A percentile compares a stretch with the other conserved stretches of the same genome.
Conservation (phyloP, 2,329 filamentous ascomycete genomes). For the Eutypella sp. region DNA sequence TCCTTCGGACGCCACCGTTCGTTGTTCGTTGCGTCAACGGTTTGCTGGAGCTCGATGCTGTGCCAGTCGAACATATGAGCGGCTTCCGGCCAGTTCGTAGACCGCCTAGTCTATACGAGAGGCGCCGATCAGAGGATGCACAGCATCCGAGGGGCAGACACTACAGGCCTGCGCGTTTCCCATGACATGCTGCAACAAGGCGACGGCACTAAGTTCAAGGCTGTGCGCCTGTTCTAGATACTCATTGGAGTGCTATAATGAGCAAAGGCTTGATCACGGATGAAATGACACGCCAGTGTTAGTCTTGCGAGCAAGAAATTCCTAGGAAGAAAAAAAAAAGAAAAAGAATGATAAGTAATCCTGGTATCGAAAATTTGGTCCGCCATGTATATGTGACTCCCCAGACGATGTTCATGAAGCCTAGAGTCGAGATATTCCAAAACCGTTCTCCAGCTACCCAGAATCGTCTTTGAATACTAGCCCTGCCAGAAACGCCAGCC, state of each 20-base stretch:
- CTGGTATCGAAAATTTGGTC: not conserved
- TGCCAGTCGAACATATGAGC: conserved; percentile 22
- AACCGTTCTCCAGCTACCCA: not conserved
- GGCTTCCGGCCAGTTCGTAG: conserved; percentile 11
- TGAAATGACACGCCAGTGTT: not conserved
- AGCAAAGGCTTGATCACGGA: not conserved
- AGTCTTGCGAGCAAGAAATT: not conserved
- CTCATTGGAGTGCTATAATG: not conserved
- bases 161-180: conserved; percentile 14
- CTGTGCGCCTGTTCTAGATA: not conserved
- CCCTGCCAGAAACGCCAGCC: conserved; percentile 17
- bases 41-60: conserved; percentile 16
- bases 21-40: conserved; percentile 2
- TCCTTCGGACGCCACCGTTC: not conserved
- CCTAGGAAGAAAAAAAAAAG: not conserved
- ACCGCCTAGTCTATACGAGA: conserved; percentile 4
- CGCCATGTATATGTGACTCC: not conserved
- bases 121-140: conserved; percentile 12
- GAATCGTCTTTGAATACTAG: not conserved
- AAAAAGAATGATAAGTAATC: not conserved
- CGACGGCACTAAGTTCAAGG: not conserved
- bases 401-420: not conserved
- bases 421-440: not conserved
- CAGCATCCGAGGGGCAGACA: conserved; percentile 17
- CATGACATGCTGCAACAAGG: conserved; percentile 14